Evolutionary conservation across 163 green algal species (phyloP), one percentile per base, ranked within the genome.

Genomic region (Picocystis sp.): DNA sequence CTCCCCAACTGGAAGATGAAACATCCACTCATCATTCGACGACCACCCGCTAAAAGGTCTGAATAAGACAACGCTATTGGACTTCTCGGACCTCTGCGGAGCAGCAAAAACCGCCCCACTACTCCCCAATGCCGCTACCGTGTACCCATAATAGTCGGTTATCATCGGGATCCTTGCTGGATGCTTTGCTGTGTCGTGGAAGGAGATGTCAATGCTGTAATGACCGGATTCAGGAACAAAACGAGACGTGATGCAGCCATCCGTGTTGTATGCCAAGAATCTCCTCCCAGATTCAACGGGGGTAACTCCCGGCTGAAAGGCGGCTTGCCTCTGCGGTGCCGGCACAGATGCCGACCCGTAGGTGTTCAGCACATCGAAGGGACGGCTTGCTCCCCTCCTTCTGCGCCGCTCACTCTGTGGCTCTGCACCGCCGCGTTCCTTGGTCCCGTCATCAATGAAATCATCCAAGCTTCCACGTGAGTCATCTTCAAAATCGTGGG

Each of bases 121-220:
- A 34, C 69, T 55, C 2, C 74, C 67, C 21, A 94, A 65, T 1
- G 70, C 59, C 1, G 68, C 85, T 52, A 83, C 52, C 0, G 53
- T 75, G 66, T 91, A 87, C n/a, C 76, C 75, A 45, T 74, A 86
- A 53, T 81, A 85, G 69, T 94, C 85, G 10, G 67, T 85, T 13
- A 94, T 51, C 14, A 76, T 63, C 0, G 85, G 85, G 24, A 90
- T 63, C 15, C 80, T 64, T 21, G 61, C 58, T 2, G 69, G 63
- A 15, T 61, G 47, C 5, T 56, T 60, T 23, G 56, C 41, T 6
- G 68, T 78, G 73, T 94, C 83, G 63, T 93, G 84, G 56, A 94
- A 88, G 8, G 60, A 17, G 2, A 87, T 70, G 74, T 88, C 61
- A 38, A 38, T 38, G 29, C 29, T 38, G 29, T 38, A 38, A 38